Percentiles rank a stretch among this genome's conserved stretches.
phyloP scores from a whole-genome alignment of 2,329 filamentous ascomycete genomes.

The Botrytis fabae region DNA sequence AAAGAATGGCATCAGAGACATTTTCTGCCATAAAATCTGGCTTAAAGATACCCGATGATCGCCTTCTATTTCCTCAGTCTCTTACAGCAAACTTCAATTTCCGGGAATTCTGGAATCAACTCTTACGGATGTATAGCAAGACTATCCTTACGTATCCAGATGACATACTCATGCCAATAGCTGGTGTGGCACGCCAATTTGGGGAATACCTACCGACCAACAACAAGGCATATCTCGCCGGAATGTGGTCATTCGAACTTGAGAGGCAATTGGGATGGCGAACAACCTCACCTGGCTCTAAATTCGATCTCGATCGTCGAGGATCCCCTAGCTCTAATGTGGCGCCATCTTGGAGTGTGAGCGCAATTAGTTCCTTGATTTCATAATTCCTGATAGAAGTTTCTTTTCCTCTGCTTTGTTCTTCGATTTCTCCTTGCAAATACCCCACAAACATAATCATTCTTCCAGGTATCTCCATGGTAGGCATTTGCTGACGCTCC shows the following conservation, averaged over 20 bases:
- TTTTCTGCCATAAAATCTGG: not conserved
- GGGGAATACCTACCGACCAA: not conserved
- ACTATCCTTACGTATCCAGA: not conserved
- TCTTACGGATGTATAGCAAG: not conserved
- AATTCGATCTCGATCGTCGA: not conserved
- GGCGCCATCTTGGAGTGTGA: conserved; percentile 14
- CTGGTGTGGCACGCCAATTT: not conserved
- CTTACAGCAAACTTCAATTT: not conserved
- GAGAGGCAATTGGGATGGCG: conserved; percentile 1
- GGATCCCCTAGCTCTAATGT: not conserved
- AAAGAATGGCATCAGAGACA: not conserved
- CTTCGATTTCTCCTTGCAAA: not conserved
- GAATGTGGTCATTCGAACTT: conserved; percentile 10
- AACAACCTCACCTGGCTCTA: not conserved
- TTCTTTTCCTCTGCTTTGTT: not conserved
- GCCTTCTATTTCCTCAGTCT: not conserved
- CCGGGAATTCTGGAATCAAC: not conserved
- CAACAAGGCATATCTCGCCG: not conserved
- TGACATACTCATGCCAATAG: not conserved
- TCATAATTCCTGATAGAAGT: not conserved
- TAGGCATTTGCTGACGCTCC: not conserved
- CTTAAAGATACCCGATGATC: not conserved
- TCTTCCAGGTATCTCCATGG: not conserved
- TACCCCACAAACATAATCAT: not conserved
- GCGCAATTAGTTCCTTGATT: not conserved